A percentile compares a stretch with the other conserved stretches of the same genome.
These are phyloP conservation scores for Fragilariopsis cylindrus DNA, from an alignment of 108 stramenopile species.

Conservation along the genomic window DNA sequence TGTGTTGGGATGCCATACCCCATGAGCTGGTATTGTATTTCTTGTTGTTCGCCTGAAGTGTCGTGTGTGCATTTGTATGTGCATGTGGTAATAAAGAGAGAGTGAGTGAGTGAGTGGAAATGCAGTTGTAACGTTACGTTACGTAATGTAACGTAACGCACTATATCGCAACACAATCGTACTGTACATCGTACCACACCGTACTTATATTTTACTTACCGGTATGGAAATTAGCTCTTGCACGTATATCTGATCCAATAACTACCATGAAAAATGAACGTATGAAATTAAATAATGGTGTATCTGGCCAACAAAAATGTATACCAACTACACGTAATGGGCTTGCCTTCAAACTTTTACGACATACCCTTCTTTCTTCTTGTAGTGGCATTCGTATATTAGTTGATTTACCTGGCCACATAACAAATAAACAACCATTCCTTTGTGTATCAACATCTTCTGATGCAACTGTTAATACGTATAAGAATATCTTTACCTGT, in stretches of 20 bases:
- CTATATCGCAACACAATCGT: too few relatives aligned
- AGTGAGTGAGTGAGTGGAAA: too few relatives aligned
- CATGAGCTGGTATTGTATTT: slow-evolving; percentile 13
- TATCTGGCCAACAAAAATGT: slow-evolving; percentile 13
- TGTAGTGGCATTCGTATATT: not conserved
- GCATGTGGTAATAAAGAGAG: too few relatives aligned
- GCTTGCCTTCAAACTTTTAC: not conserved
- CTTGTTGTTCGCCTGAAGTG: not conserved
- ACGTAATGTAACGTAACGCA: too few relatives aligned
- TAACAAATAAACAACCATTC: slow-evolving; percentile 10
- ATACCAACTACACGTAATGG: not conserved
- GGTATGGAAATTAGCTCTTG: slow-evolving; percentile 1
- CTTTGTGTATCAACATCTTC: slow-evolving; percentile 33
- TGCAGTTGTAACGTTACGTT: too few relatives aligned
- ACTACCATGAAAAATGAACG: slow-evolving; percentile 2
- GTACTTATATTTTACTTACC: not conserved
- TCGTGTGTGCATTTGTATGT: too few relatives aligned
- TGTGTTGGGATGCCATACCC: slow-evolving; percentile 16
- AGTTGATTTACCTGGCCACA: slow-evolving; percentile 11
- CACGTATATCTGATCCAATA: not conserved
- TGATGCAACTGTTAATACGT: not conserved
- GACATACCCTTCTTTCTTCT: not conserved
- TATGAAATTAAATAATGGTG: not conserved
- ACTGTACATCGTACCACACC: not conserved
- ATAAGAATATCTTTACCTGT: slow-evolving; percentile 16